Conservation (phyloP, 2,329 filamentous ascomycete genomes). For the Aulographum hederae region DNA sequence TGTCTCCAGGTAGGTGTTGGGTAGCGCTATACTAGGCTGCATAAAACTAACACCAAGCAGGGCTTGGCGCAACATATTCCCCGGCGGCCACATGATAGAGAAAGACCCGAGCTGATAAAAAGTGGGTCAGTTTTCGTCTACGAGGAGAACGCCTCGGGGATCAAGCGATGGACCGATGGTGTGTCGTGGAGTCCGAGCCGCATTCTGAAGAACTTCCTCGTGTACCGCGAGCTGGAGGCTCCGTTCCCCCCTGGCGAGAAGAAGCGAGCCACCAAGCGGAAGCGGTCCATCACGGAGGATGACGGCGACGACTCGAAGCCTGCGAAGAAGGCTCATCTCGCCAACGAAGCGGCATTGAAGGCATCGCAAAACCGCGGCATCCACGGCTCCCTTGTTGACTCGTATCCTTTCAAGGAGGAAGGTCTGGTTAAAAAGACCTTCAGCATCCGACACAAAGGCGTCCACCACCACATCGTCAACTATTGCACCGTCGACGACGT, state of each 20-base stretch:
- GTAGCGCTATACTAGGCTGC: too few relatives aligned
- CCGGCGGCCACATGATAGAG: slow-evolving; percentile 70
- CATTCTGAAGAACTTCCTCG: slow-evolving; percentile 67
- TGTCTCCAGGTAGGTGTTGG: too few relatives aligned
- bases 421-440: slow-evolving; percentile 89
- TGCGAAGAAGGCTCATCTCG: slow-evolving; percentile 17
- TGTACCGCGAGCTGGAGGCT: slow-evolving; percentile 67
- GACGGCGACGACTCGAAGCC: slow-evolving; percentile 5
- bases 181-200: slow-evolving; percentile 80
- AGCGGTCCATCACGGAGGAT: slow-evolving; percentile 9
- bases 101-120: slow-evolving; percentile 56
- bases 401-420: slow-evolving; percentile 67
- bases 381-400: slow-evolving; percentile 74
- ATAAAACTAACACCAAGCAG: too few relatives aligned
- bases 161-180: slow-evolving; percentile 89
- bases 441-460: slow-evolving; percentile 54
- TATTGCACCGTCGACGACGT: slow-evolving; percentile 78
- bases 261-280: slow-evolving; percentile 52
- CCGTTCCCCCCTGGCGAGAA: slow-evolving; percentile 69
- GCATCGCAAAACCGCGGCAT: slow-evolving; percentile 45
- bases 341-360: slow-evolving; percentile 24
- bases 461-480: slow-evolving; percentile 71
- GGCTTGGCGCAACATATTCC: too few relatives aligned
- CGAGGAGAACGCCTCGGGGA: slow-evolving; percentile 75
- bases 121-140: slow-evolving; percentile 85